Evolutionary conservation across 2,329 filamentous ascomycete species (phyloP).

Genomic region (Teratosphaeria pseudoeucalypti): DNA sequence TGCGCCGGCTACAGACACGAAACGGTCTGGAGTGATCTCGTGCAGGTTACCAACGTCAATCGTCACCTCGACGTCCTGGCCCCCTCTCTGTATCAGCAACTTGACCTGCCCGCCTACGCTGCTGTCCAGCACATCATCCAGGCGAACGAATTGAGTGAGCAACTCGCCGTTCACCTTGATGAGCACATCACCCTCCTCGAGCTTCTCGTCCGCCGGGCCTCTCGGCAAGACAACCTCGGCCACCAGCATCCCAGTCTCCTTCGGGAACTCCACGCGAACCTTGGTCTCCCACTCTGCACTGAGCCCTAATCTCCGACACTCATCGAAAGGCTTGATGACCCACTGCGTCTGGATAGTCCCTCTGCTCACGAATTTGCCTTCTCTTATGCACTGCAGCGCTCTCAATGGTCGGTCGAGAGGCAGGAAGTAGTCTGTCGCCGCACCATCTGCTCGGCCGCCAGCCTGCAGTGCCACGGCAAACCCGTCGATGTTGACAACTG

Average conservation of each 20-base stretch:
- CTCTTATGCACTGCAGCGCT: slow-evolving; percentile 75
- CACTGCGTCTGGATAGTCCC: slow-evolving; percentile 98
- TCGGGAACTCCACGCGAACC: slow-evolving; percentile 72
- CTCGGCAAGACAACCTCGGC: slow-evolving; percentile 89
- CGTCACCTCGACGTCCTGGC: slow-evolving; percentile 75
- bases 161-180: slow-evolving; percentile 89
- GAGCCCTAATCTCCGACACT: slow-evolving; percentile 81
- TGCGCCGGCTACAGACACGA: slow-evolving; percentile 84
- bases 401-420: slow-evolving; percentile 83
- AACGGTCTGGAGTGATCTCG: slow-evolving; percentile 88
- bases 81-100: slow-evolving; percentile 77
- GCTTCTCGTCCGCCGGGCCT: slow-evolving; percentile 74
- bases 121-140: slow-evolving; percentile 86
- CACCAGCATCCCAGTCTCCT: slow-evolving; percentile 93
- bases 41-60: slow-evolving; percentile 83
- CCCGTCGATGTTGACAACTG: slow-evolving; percentile 91
- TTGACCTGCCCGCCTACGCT: slow-evolving; percentile 70
- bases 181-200: slow-evolving; percentile 89
- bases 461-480: slow-evolving; percentile 87
- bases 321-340: slow-evolving; percentile 93
- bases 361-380: slow-evolving; percentile 63
- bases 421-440: slow-evolving; percentile 94
- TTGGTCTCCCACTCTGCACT: slow-evolving; percentile 77
- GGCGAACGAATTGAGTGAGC: slow-evolving; percentile 80
- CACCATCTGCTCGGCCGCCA: slow-evolving; percentile 84